These are phyloP conservation scores for Hippophae gyantsensis DNA, from an alignment of 306 rosid genomes.

Conservation along the genomic window DNA sequence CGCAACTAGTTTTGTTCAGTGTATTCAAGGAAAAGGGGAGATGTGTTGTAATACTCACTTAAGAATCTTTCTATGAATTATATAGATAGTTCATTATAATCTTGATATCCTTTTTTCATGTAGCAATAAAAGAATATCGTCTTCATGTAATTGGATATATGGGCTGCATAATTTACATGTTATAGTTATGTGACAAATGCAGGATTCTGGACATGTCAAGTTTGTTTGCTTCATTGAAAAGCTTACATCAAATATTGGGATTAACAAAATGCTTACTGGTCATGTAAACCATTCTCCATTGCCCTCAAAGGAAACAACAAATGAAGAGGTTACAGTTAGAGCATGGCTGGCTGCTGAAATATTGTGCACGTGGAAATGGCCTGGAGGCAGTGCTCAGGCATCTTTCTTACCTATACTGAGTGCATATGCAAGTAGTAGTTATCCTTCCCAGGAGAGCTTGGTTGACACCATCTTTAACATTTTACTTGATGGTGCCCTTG, in stretches of 20 bases:
- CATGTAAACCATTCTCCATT: conserved; percentile 23
- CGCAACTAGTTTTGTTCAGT: not conserved
- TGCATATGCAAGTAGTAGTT: conserved; percentile 39
- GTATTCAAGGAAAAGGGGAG: not conserved
- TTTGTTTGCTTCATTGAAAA: conserved; percentile 60
- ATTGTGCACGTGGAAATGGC: conserved; percentile 95
- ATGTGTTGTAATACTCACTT: not conserved
- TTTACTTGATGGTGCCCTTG: conserved; percentile 74
- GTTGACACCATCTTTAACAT: conserved; percentile 50
- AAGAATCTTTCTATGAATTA: not conserved
- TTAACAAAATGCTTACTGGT: conserved; percentile 43
- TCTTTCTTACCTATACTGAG: conserved; percentile 69
- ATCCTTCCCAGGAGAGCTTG: conserved; percentile 38
- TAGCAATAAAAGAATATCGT: too few relatives aligned
- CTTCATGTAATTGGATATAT: too few relatives aligned
- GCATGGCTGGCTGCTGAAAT: conserved; percentile 93
- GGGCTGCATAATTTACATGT: conserved; percentile 14
- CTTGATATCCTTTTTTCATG: not conserved
- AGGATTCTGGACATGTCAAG: conserved; percentile 55
- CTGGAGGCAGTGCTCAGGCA: conserved; percentile 58
- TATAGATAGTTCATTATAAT: not conserved
- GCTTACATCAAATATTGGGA: conserved; percentile 57
- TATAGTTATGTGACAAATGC: conserved; percentile 32
- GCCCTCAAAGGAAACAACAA: conserved; percentile 24
- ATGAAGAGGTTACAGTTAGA: conserved; percentile 42